Evolutionary conservation across 192 early-diverging fungal species (phyloP).

Genomic region (Mortierella claussenii): DNA sequence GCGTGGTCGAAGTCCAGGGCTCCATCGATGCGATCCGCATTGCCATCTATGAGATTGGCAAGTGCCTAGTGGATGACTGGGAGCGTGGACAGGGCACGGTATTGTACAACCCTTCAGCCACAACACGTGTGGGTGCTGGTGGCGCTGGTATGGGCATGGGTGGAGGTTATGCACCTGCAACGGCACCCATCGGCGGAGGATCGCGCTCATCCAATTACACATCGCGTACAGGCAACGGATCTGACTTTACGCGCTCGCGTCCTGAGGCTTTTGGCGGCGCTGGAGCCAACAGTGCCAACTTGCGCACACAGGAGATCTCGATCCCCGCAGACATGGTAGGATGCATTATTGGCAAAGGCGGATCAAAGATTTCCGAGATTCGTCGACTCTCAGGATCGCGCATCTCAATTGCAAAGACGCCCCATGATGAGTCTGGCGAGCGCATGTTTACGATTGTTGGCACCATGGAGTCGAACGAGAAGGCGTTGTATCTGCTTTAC

Average conservation of each 20-base stretch:
- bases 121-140: slow-evolving; percentile 1
- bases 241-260: slow-evolving; percentile 59
- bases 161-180: slow-evolving; percentile 13
- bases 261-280: slow-evolving; percentile 33
- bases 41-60: slow-evolving; percentile 87
- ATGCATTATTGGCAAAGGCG: slow-evolving; percentile 96
- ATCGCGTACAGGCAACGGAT: slow-evolving; percentile 67
- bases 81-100: slow-evolving; percentile 86
- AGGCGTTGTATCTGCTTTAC: slow-evolving; percentile 92
- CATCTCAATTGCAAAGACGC: slow-evolving; percentile 90
- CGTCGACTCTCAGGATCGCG: slow-evolving; percentile 82
- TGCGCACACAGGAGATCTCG: slow-evolving; percentile 87
- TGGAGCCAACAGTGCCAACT: slow-evolving; percentile 53
- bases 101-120: slow-evolving; percentile 80
- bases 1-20: slow-evolving; percentile 90
- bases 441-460: slow-evolving; percentile 94
- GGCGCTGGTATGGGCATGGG: slow-evolving; percentile 42
- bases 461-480: slow-evolving; percentile 85
- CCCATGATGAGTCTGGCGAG: slow-evolving; percentile 83
- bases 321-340: slow-evolving; percentile 97
- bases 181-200: slow-evolving; percentile 9
- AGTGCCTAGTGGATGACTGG: slow-evolving; percentile 86
- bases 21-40: slow-evolving; percentile 84
- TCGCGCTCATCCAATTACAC: slow-evolving; percentile 45
- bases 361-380: slow-evolving; percentile 84